Conservation (phyloP, 1,284 basidiomycete species). For the Moesziomyces sp. region DNA sequence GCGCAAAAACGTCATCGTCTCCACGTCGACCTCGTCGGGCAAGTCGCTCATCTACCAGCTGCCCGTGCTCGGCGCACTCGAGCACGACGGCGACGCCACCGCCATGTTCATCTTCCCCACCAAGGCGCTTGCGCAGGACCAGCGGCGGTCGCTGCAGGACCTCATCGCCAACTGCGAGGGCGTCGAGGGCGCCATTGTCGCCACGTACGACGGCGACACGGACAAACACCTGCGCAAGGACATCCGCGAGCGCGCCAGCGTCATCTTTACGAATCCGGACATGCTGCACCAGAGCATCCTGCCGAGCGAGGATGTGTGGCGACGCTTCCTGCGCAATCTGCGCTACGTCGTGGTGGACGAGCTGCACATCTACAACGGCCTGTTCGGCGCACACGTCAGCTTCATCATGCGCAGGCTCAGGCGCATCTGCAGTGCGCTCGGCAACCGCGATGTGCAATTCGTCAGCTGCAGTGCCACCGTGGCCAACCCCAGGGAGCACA, state of each 20-base stretch:
- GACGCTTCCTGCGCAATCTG: conserved; percentile 77
- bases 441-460: conserved; percentile 79
- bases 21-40: conserved; percentile 88
- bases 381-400: conserved; percentile 62
- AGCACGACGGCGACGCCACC: conserved; percentile 75
- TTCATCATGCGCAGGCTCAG: conserved; percentile 72
- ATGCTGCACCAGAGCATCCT: conserved; percentile 87
- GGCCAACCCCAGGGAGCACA: conserved; percentile 73
- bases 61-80: conserved; percentile 78
- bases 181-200: conserved; percentile 75
- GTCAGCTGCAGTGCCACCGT: conserved; percentile 92
- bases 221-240: conserved; percentile 73
- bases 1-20: conserved; percentile 83
- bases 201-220: conserved; percentile 90
- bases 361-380: conserved; percentile 77
- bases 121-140: conserved; percentile 92
- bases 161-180: conserved; percentile 75
- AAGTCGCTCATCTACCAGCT: conserved; percentile 85
- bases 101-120: conserved; percentile 91
- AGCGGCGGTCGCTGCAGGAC: conserved; percentile 70
- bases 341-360: conserved; percentile 86
- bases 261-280: conserved; percentile 74
- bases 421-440: conserved; percentile 83
- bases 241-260: conserved; percentile 68
- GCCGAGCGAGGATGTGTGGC: conserved; percentile 85